Evolutionary conservation across 352 stramenopile species (phyloP).

Genomic region (Pythium guiyangense): DNA sequence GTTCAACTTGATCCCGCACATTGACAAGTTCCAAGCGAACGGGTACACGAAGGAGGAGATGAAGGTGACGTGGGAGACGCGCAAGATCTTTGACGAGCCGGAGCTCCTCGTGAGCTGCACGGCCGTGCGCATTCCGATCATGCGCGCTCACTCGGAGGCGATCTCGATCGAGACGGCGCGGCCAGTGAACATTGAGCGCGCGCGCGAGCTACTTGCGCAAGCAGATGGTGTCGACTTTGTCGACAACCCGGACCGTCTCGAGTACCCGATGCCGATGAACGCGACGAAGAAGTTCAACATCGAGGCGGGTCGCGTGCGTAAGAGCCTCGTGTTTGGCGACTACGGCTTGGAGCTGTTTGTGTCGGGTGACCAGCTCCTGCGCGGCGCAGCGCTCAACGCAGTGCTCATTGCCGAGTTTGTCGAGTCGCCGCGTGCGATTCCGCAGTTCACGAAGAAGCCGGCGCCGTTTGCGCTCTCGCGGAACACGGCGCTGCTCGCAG

Average conservation of each 20-base stretch:
- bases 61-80: slow-evolving; percentile 98
- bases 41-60: slow-evolving; percentile 99
- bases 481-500: slow-evolving; percentile 29
- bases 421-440: slow-evolving; percentile 50
- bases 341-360: slow-evolving; percentile 98
- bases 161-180: slow-evolving; percentile 95
- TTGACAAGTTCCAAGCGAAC: slow-evolving; percentile 99
- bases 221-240: slow-evolving; percentile 94
- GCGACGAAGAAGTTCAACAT: slow-evolving; percentile 97
- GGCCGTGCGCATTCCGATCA: slow-evolving; percentile 95
- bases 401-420: slow-evolving; percentile 95
- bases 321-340: slow-evolving; percentile 94
- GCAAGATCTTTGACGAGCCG: slow-evolving; percentile 95
- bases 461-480: slow-evolving; percentile 17
- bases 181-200: slow-evolving; percentile 79
- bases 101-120: slow-evolving; percentile 88
- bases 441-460: slow-evolving; percentile 70
- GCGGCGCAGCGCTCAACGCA: slow-evolving; percentile 96
- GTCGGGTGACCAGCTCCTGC: slow-evolving; percentile 95
- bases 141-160: slow-evolving; percentile 95
- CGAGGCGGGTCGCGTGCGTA: slow-evolving; percentile 94
- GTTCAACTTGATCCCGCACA: slow-evolving; percentile 99
- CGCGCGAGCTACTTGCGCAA: slow-evolving; percentile 75
- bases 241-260: slow-evolving; percentile 72
- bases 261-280: slow-evolving; percentile 97